Evolutionary conservation across 768 basidiomycete genomes (phyloP).

Genomic region (Termitomyces sp.): DNA sequence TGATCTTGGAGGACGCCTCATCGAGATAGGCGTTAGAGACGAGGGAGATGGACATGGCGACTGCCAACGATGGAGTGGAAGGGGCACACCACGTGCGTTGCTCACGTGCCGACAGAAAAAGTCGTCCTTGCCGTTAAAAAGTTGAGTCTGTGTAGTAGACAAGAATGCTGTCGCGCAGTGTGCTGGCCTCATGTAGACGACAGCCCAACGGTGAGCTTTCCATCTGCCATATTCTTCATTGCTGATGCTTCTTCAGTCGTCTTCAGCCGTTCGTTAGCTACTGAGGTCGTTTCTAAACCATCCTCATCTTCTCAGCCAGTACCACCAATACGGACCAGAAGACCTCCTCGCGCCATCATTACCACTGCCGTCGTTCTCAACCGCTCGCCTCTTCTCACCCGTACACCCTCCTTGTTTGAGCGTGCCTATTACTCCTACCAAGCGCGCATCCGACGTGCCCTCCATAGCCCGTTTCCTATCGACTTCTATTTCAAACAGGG

Average conservation of each 20-base stretch:
- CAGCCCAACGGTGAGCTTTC: constrained; percentile 20
- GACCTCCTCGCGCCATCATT: constrained; percentile 23
- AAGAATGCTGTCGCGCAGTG: constrained; percentile 28
- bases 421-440: constrained; percentile 81
- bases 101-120: constrained; percentile 8
- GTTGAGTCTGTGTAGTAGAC: neutral
- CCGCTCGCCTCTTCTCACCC: constrained; percentile 71
- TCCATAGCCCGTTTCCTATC: constrained; percentile 83
- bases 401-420: constrained; percentile 69
- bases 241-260: constrained; percentile 5
- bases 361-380: constrained; percentile 70
- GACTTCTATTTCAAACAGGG: constrained; percentile 95
- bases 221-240: neutral
- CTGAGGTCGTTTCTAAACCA: constrained; percentile 26
- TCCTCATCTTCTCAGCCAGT: constrained; percentile 15
- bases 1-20: constrained; percentile 81
- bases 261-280: constrained; percentile 36
- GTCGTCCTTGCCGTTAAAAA: constrained; percentile 1
- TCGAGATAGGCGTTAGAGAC: constrained; percentile 83
- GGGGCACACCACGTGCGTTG: constrained; percentile 3
- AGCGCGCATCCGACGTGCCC: constrained; percentile 71
- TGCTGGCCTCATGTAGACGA: constrained; percentile 24
- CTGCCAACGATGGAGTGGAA: neutral
- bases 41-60: constrained; percentile 64
- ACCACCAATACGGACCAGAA: constrained; percentile 12